Base-by-base conservation (phyloP, 2,329 filamentous ascomycete genomes). In the Fusarium praegraminearum region DNA sequence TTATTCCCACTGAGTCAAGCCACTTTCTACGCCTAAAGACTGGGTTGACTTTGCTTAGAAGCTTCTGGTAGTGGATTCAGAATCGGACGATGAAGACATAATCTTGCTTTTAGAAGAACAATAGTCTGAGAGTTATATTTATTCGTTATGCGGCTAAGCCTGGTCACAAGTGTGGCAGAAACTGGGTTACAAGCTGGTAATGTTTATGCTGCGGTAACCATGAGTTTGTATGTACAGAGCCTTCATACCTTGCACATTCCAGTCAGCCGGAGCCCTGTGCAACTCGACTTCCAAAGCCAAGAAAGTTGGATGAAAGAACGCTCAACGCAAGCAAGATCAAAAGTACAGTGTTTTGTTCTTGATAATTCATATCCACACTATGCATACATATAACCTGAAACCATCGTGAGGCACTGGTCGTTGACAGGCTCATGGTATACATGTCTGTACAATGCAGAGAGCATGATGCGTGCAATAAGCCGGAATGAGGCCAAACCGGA, bases 171-270 rank as follows among this genome's bases (percentile, higher is more conserved):
- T 28, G 18, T 40, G 41, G 20, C 20, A 50, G 32, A 49, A 30
- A 40, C 13, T n/a, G 35, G 35, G 13, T 36, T 28, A 16, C 33
- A 51, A 41, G 52, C 38, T 58, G 56, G 28, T 38, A 43, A 20
- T 33, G 32, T 47, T 57, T 18, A 44, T 33, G 32, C 33, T 41
- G 30, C 15, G 26, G 22, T 45, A 43, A 45, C 33, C 46, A 24
- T 47, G 24, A 46, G 41, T 59, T 52, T 53, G 30, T 33, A 26
- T 26, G n/a, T 40, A 41, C 35, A 18, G 9, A 8, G 38, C 13
- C 24, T 33, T 56, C 45, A 44, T 46, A 26, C 49, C 44, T 51
- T 35, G 33, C n/a, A 40, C 24, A 57, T 62, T 61, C 54, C 65
- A 49, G 26, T 52, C 28, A 54, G 24, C 47, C 4, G 24, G 32